phyloP scores from a whole-genome alignment of 768 basidiomycete species.

The Plicaturopsis crispa region DNA sequence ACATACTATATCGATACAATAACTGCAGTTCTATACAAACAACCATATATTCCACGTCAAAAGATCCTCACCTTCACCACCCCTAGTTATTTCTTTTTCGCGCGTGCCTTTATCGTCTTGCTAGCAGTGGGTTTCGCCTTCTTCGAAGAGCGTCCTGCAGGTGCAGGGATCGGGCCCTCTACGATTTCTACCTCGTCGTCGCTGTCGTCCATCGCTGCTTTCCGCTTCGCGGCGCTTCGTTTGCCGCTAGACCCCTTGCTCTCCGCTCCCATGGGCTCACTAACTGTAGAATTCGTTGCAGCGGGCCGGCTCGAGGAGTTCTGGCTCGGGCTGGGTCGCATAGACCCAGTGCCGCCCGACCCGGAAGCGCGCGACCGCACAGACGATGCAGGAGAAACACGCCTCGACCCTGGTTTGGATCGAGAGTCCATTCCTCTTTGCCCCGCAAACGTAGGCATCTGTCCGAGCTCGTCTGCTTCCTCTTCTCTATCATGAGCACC shows the following conservation, averaged over 20 bases:
- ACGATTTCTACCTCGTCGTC: conserved; percentile 53
- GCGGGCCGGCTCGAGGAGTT: conserved; percentile 1
- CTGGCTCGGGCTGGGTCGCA: conserved; percentile 43
- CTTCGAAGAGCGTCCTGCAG: conserved; percentile 10
- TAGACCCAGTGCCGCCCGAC: conserved; percentile 17
- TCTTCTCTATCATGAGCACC: conserved; percentile 13
- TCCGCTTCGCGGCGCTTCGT: conserved; percentile 36
- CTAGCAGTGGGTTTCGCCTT: conserved; percentile 23
- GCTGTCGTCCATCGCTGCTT: conserved; percentile 28
- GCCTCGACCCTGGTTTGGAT: conserved; percentile 22
- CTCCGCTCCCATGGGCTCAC: too few species aligned
- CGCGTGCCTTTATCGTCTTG: conserved; percentile 22
- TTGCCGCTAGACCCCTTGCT: conserved; percentile 3
- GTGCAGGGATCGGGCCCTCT: conserved; percentile 30
- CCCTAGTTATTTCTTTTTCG: conserved; percentile 37
- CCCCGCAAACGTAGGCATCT: conserved; percentile 17
- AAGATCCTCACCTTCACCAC: neutral
- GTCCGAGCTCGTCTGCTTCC: conserved; percentile 20
- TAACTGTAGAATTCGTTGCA: neutral
- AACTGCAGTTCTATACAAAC: neutral
- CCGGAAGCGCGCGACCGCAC: conserved; percentile 29
- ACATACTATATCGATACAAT: too few species aligned
- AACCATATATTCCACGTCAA: neutral
- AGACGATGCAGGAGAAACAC: conserved; percentile 42
- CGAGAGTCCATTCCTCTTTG: conserved; percentile 4